Evolutionary conservation across 83 land plant genomes (phyloP).

Genomic region (Picea mariana): DNA sequence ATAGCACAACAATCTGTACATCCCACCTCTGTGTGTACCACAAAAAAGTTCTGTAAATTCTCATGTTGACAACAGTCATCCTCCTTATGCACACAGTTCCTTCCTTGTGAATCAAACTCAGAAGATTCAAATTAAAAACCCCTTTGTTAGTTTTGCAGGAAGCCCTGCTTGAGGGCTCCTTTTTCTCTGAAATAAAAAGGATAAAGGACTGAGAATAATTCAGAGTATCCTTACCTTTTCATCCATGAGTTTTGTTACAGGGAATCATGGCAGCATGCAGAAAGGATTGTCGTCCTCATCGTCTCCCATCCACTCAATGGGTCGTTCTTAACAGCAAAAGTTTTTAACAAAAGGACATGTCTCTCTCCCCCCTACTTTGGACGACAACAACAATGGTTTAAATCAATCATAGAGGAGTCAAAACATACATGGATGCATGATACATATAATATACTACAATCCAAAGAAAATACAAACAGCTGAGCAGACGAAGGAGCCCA

Average conservation of each 20-base stretch:
- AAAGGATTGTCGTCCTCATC: neutral
- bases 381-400: too few species aligned
- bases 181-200: neutral
- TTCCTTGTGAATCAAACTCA: neutral
- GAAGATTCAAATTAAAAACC: neutral
- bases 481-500: too few species aligned
- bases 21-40: neutral
- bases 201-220: neutral
- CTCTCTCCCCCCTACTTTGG: neutral
- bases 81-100: constrained; percentile 5
- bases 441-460: neutral
- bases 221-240: neutral
- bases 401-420: neutral
- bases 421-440: neutral
- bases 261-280: constrained; percentile 12
- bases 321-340: neutral
- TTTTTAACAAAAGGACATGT: neutral
- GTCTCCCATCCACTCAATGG: neutral
- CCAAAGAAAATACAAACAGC: neutral
- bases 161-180: neutral
- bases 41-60: constrained; percentile 15
- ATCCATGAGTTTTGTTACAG: neutral
- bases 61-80: constrained; percentile 19
- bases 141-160: neutral
- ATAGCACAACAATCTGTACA: neutral